Evolutionary conservation across 176 grass and related monocot species (phyloP), one percentile per base, ranked within the genome.

Genomic region (Canna indica): DNA sequence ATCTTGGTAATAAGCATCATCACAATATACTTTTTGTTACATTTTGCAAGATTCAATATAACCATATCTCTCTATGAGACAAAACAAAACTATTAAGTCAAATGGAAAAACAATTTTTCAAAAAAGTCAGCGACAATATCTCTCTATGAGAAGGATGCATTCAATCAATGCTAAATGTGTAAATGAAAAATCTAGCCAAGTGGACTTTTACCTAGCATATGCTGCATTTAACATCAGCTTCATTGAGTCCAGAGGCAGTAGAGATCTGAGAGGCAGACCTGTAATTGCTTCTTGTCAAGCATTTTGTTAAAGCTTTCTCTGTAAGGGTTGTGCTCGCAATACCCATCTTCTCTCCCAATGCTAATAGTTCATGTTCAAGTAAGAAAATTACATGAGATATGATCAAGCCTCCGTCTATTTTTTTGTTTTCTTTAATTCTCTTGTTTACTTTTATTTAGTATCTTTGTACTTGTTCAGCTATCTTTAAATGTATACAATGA

Each of bases 231-330:
- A 20, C 45, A 32, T 48, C 26, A 45, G 7, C 26, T 52, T 48
- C 68, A 46, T 48, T 14, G 7, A 20, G 38, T 29, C 5, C n/a
- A 50, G 41, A 31, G 44, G 27, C 13, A 5, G 10, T 28, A 20
- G 39, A 17, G 8, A 68, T 44, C 66, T 27, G 29, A 27, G 38
- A 48, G 14, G 17, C 9, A 70, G 44, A 13, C 68, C 48, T 29
- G 26, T 70, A 70, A 17, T 50, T 70, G 68, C 39, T 52, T 50
- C 42, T 70, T 44, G 32, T 50, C 68, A 70, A 48, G 26, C 68
- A 70, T 22, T 20, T 70, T 18, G 13, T 15, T 70, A 70, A 47
- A 70, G 29, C 68, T 70, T 70, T 44, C 28, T 70, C 68, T 33
- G 68, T 47, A 16, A 70, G 68, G 26, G 68, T 44, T 50, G 68